Conservation (phyloP, 2,329 filamentous ascomycete genomes). For the Ceratocystis ficicola region DNA sequence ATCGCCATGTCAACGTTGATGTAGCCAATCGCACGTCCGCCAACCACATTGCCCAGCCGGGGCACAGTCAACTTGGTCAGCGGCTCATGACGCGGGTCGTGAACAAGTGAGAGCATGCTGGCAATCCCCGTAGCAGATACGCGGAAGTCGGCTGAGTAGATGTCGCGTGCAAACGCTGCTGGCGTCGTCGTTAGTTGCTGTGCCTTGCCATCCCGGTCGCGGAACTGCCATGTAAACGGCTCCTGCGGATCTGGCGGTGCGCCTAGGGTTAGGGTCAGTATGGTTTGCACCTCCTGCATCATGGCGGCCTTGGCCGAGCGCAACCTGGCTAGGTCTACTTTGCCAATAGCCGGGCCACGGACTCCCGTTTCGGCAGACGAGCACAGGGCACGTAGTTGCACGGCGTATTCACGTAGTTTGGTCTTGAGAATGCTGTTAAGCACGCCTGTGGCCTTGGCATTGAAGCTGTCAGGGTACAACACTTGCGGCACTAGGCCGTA, state of each 20-base stretch:
- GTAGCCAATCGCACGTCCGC: constrained; percentile 63
- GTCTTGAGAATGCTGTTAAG: constrained; percentile 68
- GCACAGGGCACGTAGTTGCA: constrained; percentile 74
- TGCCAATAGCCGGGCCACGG: constrained; percentile 31
- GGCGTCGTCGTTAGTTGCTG: constrained; percentile 54
- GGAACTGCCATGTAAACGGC: constrained; percentile 69
- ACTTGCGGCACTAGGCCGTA: constrained; percentile 78
- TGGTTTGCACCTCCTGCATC: constrained; percentile 66
- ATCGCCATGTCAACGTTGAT: constrained; percentile 65
- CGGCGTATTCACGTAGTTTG: constrained; percentile 73
- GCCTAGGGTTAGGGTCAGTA: constrained; percentile 72
- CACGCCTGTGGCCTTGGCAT: constrained; percentile 55
- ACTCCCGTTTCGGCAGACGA: constrained; percentile 64
- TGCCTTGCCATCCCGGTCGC: constrained; percentile 54
- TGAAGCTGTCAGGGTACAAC: constrained; percentile 72
- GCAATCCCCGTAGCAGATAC: constrained; percentile 50
- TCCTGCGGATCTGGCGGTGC: constrained; percentile 58
- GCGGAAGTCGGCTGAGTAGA: constrained; percentile 28
- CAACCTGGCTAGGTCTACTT: constrained; percentile 30
- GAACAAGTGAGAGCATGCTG: constrained; percentile 66
- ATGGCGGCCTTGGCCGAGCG: constrained; percentile 55
- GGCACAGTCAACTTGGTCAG: constrained; percentile 62
- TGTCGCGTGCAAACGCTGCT: constrained; percentile 56
- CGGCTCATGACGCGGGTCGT: constrained; percentile 70
- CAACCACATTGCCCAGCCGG: constrained; percentile 69